Evolutionary conservation across 495 filamentous ascomycete genomes (phyloP).

Genomic region (Xylaria curta): DNA sequence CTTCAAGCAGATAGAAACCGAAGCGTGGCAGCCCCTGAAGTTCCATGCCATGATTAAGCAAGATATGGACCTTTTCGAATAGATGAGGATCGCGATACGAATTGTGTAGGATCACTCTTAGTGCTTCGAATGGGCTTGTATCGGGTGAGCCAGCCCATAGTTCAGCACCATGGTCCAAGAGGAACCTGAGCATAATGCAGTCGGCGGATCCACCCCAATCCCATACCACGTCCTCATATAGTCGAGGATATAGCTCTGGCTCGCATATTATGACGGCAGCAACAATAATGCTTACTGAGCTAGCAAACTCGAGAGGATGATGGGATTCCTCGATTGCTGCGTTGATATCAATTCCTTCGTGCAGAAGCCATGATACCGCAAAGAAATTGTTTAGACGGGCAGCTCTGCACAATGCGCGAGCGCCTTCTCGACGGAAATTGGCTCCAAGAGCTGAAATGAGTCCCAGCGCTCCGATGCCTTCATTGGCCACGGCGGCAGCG

Average conservation of each 20-base stretch:
- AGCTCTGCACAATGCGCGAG: conserved; percentile 23
- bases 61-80: background rate
- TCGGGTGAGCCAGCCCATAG: background rate
- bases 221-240: background rate
- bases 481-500: conserved; percentile 9
- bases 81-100: background rate
- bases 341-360: conserved; percentile 34
- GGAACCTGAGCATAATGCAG: background rate
- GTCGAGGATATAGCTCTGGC: background rate
- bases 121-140: background rate
- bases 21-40: background rate
- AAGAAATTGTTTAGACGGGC: conserved; percentile 27
- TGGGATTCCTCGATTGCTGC: background rate
- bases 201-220: background rate
- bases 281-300: conserved; percentile 7
- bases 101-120: background rate
- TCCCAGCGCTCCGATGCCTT: conserved; percentile 6
- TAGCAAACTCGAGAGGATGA: background rate
- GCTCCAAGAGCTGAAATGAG: conserved; percentile 11
- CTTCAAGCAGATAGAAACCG: background rate
- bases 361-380: conserved; percentile 31
- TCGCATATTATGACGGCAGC: background rate
- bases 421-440: conserved; percentile 17
- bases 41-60: background rate
- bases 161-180: background rate